phyloP scores from a whole-genome alignment of 2,329 filamentous ascomycete genomes.

The Aspergillus unguis region DNA sequence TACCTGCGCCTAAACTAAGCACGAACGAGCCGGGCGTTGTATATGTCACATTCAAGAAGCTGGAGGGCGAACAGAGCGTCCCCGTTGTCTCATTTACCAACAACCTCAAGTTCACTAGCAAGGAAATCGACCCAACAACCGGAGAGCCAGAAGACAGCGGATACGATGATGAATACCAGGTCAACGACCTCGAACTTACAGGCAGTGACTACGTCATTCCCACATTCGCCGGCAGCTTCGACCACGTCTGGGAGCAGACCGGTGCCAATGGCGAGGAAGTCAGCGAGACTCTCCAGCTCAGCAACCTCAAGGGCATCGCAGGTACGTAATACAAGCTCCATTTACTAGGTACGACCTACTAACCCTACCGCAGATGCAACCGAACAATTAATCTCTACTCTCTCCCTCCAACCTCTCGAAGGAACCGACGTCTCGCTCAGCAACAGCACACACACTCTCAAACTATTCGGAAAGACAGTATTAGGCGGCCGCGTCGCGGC shows the following conservation, averaged over 20 bases:
- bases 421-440: conserved; percentile 88
- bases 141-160: conserved; percentile 85
- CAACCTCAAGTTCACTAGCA: conserved; percentile 92
- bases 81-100: conserved; percentile 83
- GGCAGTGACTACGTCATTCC: conserved; percentile 94
- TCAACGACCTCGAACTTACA: conserved; percentile 84
- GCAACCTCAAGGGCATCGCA: conserved; percentile 84
- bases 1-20: conserved; percentile 76
- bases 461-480: conserved; percentile 93
- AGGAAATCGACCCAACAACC: conserved; percentile 95
- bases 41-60: conserved; percentile 90
- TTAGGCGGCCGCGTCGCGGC: conserved; percentile 84
- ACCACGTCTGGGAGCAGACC: conserved; percentile 91
- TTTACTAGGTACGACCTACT: conserved; percentile 23
- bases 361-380: conserved; percentile 68
- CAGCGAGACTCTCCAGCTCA: conserved; percentile 84
- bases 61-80: conserved; percentile 70
- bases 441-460: conserved; percentile 87
- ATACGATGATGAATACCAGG: conserved; percentile 97
- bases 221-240: conserved; percentile 90
- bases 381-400: conserved; percentile 78
- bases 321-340: conserved; percentile 57
- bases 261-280: conserved; percentile 85
- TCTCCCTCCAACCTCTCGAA: conserved; percentile 90
- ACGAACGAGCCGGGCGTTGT: conserved; percentile 88